Evolutionary conservation across 768 basidiomycete genomes (phyloP).

Genomic region (Termitomyces sp.): DNA sequence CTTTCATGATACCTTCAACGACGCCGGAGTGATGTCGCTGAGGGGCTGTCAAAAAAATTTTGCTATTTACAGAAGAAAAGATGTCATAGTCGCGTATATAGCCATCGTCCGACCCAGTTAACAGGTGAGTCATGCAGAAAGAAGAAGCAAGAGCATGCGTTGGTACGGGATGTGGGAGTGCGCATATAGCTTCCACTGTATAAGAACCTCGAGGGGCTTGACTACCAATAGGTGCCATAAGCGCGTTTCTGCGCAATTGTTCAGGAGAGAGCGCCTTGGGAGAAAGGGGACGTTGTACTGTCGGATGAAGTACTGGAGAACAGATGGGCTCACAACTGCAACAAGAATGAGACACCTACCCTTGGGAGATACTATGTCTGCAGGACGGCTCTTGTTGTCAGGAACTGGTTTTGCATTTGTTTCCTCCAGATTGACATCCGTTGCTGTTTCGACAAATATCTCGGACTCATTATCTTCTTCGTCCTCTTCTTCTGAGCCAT

Average conservation of each 20-base stretch:
- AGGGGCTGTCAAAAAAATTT: conserved; percentile 80
- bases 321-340: not conserved
- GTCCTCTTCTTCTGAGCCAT: conserved; percentile 43
- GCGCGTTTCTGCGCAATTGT: conserved; percentile 40
- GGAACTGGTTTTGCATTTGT: conserved; percentile 17
- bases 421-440: conserved; percentile 19
- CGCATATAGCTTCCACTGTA: conserved; percentile 87
- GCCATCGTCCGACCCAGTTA: conserved; percentile 92
- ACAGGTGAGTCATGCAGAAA: conserved; percentile 78
- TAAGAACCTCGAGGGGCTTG: conserved; percentile 51
- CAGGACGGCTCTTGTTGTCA: conserved; percentile 4
- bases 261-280: conserved; percentile 28
- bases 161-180: conserved; percentile 83
- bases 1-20: conserved; percentile 88
- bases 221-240: conserved; percentile 29
- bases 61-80: conserved; percentile 83
- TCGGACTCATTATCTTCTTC: conserved; percentile 36
- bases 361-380: conserved; percentile 7
- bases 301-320: conserved; percentile 13
- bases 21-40: conserved; percentile 87
- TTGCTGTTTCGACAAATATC: conserved; percentile 19
- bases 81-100: conserved; percentile 92
- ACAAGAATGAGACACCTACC: not conserved
- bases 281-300: conserved; percentile 35
- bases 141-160: conserved; percentile 88